phyloP scores from a whole-genome alignment of 768 basidiomycete genomes.

The Psilocybe cubensis region DNA sequence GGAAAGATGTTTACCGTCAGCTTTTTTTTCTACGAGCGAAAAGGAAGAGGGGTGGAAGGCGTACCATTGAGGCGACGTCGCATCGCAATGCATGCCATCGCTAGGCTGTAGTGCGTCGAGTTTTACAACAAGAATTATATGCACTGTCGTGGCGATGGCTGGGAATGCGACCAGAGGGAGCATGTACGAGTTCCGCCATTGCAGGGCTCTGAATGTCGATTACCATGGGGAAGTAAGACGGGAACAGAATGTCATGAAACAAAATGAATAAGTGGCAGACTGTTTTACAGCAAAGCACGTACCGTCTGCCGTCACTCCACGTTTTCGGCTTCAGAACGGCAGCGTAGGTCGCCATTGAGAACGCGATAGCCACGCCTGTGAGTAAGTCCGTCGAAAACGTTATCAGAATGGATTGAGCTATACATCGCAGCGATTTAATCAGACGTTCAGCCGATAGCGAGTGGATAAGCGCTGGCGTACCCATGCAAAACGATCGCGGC shows the following conservation, averaged over 20 bases:
- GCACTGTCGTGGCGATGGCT: constrained; percentile 42
- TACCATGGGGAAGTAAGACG: not conserved
- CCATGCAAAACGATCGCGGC: constrained; percentile 60
- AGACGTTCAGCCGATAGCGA: not conserved
- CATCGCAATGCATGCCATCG: constrained; percentile 64
- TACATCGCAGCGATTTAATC: too few species aligned
- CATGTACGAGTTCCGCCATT: constrained; percentile 50
- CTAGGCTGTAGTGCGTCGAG: constrained; percentile 47
- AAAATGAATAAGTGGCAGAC: too few species aligned
- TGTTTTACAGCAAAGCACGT: constrained; percentile 14
- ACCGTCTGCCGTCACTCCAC: constrained; percentile 40
- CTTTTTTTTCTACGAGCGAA: too few species aligned
- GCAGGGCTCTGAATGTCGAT: constrained; percentile 38
- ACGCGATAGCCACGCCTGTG: constrained; percentile 45
- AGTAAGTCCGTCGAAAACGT: constrained; percentile 46
- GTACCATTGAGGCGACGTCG: constrained; percentile 61
- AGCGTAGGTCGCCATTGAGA: constrained; percentile 46
- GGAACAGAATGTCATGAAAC: constrained; percentile 7
- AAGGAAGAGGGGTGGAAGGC: constrained; percentile 13
- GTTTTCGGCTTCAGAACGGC: constrained; percentile 45
- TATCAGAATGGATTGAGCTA: constrained; percentile 49
- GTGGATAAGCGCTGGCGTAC: constrained; percentile 32
- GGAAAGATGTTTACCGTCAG: not conserved
- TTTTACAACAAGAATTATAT: constrained; percentile 46
- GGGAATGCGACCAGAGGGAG: constrained; percentile 54